A percentile compares a stretch with the other conserved stretches of the same genome.
Conservation (phyloP, 2,329 filamentous ascomycete genomes). For the Exophiala spinifera region DNA sequence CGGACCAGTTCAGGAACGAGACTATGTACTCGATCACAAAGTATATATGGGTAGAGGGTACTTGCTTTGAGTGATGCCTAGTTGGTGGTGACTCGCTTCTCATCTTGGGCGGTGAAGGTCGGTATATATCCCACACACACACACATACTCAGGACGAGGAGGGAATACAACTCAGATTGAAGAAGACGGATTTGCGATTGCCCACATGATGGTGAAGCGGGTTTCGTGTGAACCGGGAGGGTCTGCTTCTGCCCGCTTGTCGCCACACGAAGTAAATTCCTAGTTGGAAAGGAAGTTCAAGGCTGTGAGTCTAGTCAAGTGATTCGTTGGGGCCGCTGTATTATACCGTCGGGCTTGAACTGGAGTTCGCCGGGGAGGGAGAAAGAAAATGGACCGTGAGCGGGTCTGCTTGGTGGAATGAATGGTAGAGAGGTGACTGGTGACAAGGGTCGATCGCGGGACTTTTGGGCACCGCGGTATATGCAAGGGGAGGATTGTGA, state of each 20-base stretch:
- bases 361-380: conserved; percentile 11
- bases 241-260: neutral
- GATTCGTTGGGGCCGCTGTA: conserved; percentile 12
- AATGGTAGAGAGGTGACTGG: conserved; percentile 12
- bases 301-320: conserved; percentile 16
- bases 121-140: conserved; percentile 13
- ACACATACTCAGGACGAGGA: neutral
- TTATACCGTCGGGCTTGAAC: too few relatives aligned
- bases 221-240: neutral
- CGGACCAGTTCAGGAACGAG: neutral
- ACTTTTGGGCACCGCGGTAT: conserved; percentile 8
- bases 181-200: neutral
- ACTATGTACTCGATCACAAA: neutral
- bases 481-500: conserved; percentile 18
- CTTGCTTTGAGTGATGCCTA: conserved; percentile 18
- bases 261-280: conserved; percentile 10
- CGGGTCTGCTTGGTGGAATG: too few relatives aligned
- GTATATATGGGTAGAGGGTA: neutral
- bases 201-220: conserved; percentile 8
- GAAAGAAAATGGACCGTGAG: conserved; percentile 7
- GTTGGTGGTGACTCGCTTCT: conserved; percentile 3
- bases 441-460: too few relatives aligned
- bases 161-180: neutral
- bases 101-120: conserved; percentile 7
- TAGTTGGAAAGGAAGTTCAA: conserved; percentile 5